Evolutionary conservation across 2,329 filamentous ascomycete genomes (phyloP).

Genomic region (Neoscytalidium dimidiatum): DNA sequence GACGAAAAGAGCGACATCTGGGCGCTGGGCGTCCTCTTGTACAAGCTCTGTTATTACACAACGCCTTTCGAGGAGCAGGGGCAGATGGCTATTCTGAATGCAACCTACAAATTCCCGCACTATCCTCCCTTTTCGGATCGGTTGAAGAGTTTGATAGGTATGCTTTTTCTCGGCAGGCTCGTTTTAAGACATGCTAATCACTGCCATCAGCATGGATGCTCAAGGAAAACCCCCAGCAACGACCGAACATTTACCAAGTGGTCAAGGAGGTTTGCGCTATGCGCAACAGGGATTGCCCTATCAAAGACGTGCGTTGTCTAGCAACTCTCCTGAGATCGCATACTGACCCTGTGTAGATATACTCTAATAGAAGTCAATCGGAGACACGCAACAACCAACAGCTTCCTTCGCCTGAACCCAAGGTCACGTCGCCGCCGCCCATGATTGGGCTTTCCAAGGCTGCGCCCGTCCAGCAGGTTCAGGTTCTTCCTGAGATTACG

Average conservation of each 20-base stretch:
- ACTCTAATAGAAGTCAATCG: conserved; percentile 59
- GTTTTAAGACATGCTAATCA: background rate
- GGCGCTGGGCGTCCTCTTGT: conserved; percentile 91
- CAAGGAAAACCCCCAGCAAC: conserved; percentile 73
- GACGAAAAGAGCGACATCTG: conserved; percentile 99
- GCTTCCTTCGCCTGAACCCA: conserved; percentile 58
- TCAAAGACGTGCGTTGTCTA: conserved; percentile 73
- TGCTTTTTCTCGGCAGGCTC: conserved; percentile 28
- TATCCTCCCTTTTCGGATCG: conserved; percentile 89
- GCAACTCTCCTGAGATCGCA: background rate
- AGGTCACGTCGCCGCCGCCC: conserved; percentile 54
- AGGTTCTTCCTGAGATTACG: conserved; percentile 81
- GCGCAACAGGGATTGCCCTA: conserved; percentile 82
- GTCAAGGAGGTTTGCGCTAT: conserved; percentile 83
- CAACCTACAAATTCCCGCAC: conserved; percentile 85
- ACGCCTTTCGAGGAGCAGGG: conserved; percentile 98
- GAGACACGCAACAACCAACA: conserved; percentile 64
- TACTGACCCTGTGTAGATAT: conserved; percentile 46
- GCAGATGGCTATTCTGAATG: conserved; percentile 95
- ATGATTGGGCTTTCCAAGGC: conserved; percentile 80
- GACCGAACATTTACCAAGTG: conserved; percentile 94
- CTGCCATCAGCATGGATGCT: conserved; percentile 77
- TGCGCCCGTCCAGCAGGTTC: conserved; percentile 69
- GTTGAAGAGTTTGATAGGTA: conserved; percentile 87
- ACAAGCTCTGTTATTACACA: conserved; percentile 99